phyloP scores from a whole-genome alignment of 192 early-diverging fungal genomes.

The Cetraspora pellucida region DNA sequence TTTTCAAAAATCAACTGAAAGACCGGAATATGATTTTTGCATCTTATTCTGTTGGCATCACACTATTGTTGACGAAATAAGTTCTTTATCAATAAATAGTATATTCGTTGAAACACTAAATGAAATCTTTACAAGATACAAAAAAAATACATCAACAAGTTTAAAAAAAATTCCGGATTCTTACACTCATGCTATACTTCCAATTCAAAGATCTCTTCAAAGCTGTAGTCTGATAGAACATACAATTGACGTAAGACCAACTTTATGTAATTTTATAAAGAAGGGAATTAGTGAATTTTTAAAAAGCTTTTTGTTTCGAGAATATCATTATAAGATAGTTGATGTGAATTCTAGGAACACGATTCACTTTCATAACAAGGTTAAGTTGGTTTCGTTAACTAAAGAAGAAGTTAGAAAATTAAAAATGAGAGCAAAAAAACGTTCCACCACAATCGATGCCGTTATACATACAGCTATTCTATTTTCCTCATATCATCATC shows the following conservation, averaged over 20 bases:
- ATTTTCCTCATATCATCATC: slow-evolving; percentile 5
- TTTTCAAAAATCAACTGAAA: not conserved
- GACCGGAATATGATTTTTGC: not conserved
- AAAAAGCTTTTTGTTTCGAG: not conserved
- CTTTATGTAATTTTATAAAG: not conserved
- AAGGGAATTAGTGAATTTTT: slow-evolving; percentile 5
- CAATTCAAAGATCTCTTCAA: not conserved
- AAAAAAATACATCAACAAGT: not conserved
- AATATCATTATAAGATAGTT: not conserved
- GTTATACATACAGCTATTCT: slow-evolving; percentile 13
- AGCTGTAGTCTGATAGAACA: not conserved
- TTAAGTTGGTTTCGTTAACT: not conserved
- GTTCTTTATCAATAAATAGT: not conserved
- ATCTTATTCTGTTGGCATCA: not conserved
- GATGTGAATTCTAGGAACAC: not conserved
- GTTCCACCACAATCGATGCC: not conserved
- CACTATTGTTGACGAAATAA: not conserved
- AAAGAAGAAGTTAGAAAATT: not conserved
- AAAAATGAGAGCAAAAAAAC: not conserved
- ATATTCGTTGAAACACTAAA: not conserved
- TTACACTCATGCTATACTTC: not conserved
- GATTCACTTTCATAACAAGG: not conserved
- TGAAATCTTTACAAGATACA: not conserved
- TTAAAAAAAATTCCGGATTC: not conserved
- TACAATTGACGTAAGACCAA: not conserved